Evolutionary conservation across 768 basidiomycete species (phyloP), one percentile per base, ranked within the genome.

Genomic region (Lyophyllum decastes): DNA sequence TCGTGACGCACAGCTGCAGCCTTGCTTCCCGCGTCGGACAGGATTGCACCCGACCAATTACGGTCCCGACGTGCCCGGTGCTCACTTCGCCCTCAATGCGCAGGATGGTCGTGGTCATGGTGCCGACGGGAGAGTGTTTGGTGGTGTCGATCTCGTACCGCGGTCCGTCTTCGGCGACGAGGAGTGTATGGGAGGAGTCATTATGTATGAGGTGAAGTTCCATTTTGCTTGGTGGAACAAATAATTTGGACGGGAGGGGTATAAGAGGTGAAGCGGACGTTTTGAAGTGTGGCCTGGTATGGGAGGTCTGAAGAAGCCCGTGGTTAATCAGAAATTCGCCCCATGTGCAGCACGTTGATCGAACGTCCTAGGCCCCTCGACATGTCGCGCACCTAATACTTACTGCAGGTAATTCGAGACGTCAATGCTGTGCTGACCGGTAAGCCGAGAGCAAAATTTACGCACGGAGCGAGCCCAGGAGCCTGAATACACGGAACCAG

Each of bases 201-300:
- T 79, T 79, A 59, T 78, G 65, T 14, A 73, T 63, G 30, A 77
- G 65, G 52, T 60, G 68, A 26, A 76, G 68, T 49, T 78, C 73
- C 64, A 78, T 57, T n/a, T n/a, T n/a, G n/a, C n/a, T n/a, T n/a
- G n/a, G n/a, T n/a, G n/a, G n/a, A n/a, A n/a, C n/a, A n/a, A n/a
- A n/a, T n/a, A n/a, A n/a, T n/a, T n/a, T n/a, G n/a, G n/a, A n/a
- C 4, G 24, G 8, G 12, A n/a, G 12, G 11, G 8, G 25, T n/a
- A 19, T 26, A 19, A n/a, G 41, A 24, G 44, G 17, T 7, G 47
- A 2, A n/a, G 44, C 4, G 16, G 25, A 17, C 1, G 6, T 2
- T 10, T 24, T 22, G 7, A 9, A 11, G 21, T 9, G n/a, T 45
- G 22, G 12, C 24, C 9, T 45, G 44, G 44, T 7, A 17, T 7